Conservation (phyloP, 768 basidiomycete species). For the Pulveroboletus sp. region DNA sequence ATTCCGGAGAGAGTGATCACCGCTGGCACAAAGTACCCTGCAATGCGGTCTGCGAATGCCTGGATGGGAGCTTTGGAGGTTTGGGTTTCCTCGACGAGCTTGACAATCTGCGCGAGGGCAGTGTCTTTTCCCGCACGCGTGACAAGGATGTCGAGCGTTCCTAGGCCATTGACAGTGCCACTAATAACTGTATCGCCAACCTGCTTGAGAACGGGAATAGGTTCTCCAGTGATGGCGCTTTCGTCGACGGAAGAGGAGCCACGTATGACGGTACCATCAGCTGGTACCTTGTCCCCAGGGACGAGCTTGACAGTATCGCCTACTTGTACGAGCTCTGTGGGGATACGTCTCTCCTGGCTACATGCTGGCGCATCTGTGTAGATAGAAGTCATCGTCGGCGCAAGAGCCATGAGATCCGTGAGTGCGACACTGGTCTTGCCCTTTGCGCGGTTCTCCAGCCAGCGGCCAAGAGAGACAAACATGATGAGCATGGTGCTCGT, state of each 20-base stretch:
- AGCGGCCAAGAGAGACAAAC: slow-evolving; percentile 94
- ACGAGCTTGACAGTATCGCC: slow-evolving; percentile 92
- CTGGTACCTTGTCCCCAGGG: slow-evolving; percentile 94
- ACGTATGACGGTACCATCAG: slow-evolving; percentile 85
- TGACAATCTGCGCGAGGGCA: slow-evolving; percentile 92
- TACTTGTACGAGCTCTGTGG: slow-evolving; percentile 92
- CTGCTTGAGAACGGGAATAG: slow-evolving; percentile 81
- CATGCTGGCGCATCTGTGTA: slow-evolving; percentile 83
- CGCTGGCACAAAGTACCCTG: slow-evolving; percentile 91
- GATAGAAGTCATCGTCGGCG: slow-evolving; percentile 93
- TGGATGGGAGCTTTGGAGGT: slow-evolving; percentile 98
- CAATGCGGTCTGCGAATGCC: slow-evolving; percentile 90
- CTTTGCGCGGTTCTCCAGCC: slow-evolving; percentile 94
- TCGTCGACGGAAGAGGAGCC: slow-evolving; percentile 92
- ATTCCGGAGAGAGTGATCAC: slow-evolving; percentile 78
- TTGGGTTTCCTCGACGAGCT: slow-evolving; percentile 96
- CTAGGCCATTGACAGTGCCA: slow-evolving; percentile 93
- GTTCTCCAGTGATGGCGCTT: slow-evolving; percentile 95
- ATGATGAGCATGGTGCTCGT: slow-evolving; percentile 98
- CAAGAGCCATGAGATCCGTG: slow-evolving; percentile 92
- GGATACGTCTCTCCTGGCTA: slow-evolving; percentile 81
- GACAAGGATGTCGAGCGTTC: slow-evolving; percentile 96
- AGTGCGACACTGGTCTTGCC: slow-evolving; percentile 95
- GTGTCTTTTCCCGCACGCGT: slow-evolving; percentile 96
- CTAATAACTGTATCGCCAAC: slow-evolving; percentile 86